Base-by-base conservation (phyloP, 2,329 filamentous ascomycete species). In the Bipolaris cookei region DNA sequence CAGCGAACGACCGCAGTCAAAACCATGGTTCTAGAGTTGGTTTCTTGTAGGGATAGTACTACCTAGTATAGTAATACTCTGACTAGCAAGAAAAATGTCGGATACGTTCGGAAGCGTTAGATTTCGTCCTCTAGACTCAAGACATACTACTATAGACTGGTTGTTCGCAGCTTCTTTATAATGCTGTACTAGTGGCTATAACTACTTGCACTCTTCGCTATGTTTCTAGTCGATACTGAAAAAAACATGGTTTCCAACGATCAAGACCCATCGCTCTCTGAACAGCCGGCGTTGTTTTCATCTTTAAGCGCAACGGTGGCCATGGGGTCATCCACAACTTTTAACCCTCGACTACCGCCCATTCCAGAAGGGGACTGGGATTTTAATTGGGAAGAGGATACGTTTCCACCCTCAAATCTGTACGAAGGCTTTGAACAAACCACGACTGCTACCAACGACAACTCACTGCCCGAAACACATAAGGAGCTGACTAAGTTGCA, bases 401-500 rank as follows among this genome's bases (percentile, higher is more conserved):
- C 34, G 10, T 55, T 55, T 3, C n/a, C n/a, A 2, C 11, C 32
- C 30, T 13, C 6, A 44, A 32, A 55, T 45, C 52, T 6, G 18
- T 44, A 55, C 14, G 23, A 50, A 34, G 42, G 28, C 23, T 56
- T 51, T 11, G 20, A 56, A 34, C 21, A 56, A 11, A 20, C 20
- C 14, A 38, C 35, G 13, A 42, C 54, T 47, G 13, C 38, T 48
- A 20, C 16, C 18, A 18, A 50, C 39, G 18, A 44, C 10, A 50
- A 37, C 8, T 18, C 6, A 44, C 54, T 18, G 14, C 51, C n/a
- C 11, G 5, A 58, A 37, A 21, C 23, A 45, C 28, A 48, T 5
- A 16, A 58, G 20, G 39, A 58, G 21, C 41, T 61, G 8, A 18
- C 7, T 13, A 44, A 58, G 6, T 44, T 58, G 13, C 18, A 28